These are phyloP conservation scores for Corynascus novoguineensis DNA, from an alignment of 495 filamentous ascomycete genomes.

Conservation along the genomic window DNA sequence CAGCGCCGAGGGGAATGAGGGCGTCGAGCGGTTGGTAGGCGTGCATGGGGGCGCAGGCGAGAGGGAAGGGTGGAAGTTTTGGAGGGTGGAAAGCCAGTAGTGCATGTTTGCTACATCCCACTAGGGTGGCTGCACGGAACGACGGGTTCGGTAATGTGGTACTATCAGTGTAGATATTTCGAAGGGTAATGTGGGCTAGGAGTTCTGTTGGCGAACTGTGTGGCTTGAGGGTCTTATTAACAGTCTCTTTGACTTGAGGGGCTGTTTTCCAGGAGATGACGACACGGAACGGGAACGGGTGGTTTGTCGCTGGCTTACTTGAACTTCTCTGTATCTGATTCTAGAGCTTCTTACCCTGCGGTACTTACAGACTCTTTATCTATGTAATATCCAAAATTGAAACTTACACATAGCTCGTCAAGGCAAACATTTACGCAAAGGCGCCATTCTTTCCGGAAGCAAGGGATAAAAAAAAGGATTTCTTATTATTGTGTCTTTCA, in stretches of 20 bases:
- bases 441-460: background rate
- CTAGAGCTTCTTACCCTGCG: conserved; percentile 9
- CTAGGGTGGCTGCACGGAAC: background rate
- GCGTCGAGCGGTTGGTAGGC: conserved; percentile 70
- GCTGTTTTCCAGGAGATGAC: background rate
- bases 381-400: conserved; percentile 1
- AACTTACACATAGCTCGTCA: background rate
- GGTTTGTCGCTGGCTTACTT: background rate
- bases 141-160: background rate
- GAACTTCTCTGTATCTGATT: conserved; percentile 7
- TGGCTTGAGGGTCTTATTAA: too few relatives aligned
- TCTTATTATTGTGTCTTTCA: conserved; percentile 20
- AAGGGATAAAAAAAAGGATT: background rate
- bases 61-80: conserved; percentile 89
- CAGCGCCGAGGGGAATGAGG: conserved; percentile 69
- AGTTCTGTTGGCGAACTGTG: background rate
- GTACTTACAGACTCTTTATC: conserved; percentile 8
- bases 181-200: background rate
- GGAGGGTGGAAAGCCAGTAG: conserved; percentile 56
- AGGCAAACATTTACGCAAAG: background rate
- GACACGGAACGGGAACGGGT: background rate
- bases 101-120: background rate
- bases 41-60: conserved; percentile 56
- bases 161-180: background rate
- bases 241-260: background rate